Evolutionary conservation across 2,329 filamentous ascomycete genomes (phyloP).

Genomic region (Colletotrichum camelliae): DNA sequence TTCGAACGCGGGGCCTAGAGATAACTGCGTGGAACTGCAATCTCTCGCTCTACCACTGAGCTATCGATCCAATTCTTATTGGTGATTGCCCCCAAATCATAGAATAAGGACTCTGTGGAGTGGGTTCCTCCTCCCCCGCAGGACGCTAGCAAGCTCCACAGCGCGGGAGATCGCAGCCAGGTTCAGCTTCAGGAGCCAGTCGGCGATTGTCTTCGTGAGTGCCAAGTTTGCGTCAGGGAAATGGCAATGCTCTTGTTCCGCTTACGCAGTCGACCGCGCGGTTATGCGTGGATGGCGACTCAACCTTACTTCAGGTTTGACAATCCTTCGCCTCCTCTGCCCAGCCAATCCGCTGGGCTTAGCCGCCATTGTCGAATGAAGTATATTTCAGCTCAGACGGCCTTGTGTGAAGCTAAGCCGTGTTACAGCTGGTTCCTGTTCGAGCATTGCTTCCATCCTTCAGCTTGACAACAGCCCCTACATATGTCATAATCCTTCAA

Average conservation of each 20-base stretch:
- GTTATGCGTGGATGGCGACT: neutral
- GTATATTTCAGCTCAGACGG: neutral
- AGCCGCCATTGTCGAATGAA: neutral
- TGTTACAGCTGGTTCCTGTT: neutral
- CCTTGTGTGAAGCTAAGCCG: conserved; percentile 2
- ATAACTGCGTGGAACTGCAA: conserved; percentile 14
- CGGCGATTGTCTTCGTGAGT: neutral
- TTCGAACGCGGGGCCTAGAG: conserved; percentile 24
- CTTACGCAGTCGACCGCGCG: neutral
- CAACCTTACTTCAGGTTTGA: neutral
- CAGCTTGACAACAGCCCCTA: neutral
- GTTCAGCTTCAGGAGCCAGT: neutral
- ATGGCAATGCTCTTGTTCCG: neutral
- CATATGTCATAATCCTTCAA: neutral
- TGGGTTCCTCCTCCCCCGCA: neutral
- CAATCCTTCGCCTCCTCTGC: neutral
- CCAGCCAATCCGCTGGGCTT: neutral
- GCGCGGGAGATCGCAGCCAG: neutral
- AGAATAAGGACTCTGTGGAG: neutral
- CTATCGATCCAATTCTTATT: conserved; percentile 11
- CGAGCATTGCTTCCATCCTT: neutral
- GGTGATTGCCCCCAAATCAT: neutral
- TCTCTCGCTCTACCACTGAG: conserved; percentile 24
- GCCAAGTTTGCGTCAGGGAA: neutral
- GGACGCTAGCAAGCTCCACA: neutral